Percentiles rank a stretch among this genome's conserved stretches.
Evolutionary conservation across 768 basidiomycete genomes (phyloP).

Genomic region (Lentinula boryana): DNA sequence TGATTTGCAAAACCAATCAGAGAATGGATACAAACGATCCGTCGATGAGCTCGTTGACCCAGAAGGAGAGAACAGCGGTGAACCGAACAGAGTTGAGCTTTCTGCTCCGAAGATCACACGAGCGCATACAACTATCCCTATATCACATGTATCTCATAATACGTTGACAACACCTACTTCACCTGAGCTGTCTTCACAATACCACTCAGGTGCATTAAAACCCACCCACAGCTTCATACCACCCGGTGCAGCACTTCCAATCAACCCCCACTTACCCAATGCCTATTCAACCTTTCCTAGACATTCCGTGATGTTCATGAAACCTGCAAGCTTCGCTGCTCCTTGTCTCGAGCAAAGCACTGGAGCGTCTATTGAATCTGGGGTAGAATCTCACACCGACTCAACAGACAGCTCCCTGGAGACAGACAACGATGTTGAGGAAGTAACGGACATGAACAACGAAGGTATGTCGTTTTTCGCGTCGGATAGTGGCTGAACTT

Average conservation of each 20-base stretch:
- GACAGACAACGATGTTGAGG: background rate
- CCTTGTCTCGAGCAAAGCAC: background rate
- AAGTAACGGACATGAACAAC: background rate
- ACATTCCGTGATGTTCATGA: background rate
- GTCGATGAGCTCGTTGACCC: background rate
- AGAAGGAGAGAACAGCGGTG: background rate
- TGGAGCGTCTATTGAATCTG: background rate
- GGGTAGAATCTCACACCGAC: background rate
- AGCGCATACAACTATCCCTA: background rate
- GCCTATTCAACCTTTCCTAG: background rate
- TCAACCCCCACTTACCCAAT: background rate
- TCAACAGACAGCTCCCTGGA: background rate
- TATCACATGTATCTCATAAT: background rate
- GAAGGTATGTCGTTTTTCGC: background rate
- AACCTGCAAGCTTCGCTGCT: background rate
- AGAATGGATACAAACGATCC: background rate
- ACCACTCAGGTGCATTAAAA: background rate
- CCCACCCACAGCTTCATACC: background rate
- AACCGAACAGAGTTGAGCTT: background rate
- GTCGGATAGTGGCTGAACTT: background rate
- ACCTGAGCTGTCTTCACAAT: background rate
- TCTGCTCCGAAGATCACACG: background rate
- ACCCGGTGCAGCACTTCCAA: slow-evolving; percentile 1
- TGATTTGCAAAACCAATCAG: background rate
- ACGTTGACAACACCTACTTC: background rate